A percentile compares a stretch with the other conserved stretches of the same genome.
These are phyloP conservation scores for Chionographis japonica DNA, from an alignment of 106 monocot species.

Conservation along the genomic window DNA sequence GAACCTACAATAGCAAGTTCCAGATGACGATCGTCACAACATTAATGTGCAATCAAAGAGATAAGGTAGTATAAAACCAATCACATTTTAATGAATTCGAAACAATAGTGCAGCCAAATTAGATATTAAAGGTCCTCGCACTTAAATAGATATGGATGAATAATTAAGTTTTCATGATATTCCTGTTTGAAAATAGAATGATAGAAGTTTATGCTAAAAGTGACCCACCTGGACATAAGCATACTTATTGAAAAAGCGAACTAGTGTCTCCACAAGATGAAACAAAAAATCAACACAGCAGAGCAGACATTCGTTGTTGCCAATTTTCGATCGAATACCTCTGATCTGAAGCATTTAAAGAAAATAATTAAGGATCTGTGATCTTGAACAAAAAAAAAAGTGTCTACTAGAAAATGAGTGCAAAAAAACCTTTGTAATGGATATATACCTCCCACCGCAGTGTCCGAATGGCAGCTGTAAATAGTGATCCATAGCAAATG, in stretches of 20 bases:
- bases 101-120: too few relatives aligned
- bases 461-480: slow-evolving; percentile 95
- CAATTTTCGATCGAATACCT: slow-evolving; percentile 90
- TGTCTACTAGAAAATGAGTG: background rate
- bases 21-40: too few relatives aligned
- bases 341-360: slow-evolving; percentile 57
- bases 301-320: slow-evolving; percentile 92
- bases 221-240: slow-evolving; percentile 90
- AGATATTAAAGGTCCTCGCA: too few relatives aligned
- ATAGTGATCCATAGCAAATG: slow-evolving; percentile 99
- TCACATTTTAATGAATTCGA: too few relatives aligned
- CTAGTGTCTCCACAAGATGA: slow-evolving; percentile 94
- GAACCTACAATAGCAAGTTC: too few relatives aligned
- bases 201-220: background rate
- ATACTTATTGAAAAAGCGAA: slow-evolving; percentile 99
- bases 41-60: too few relatives aligned
- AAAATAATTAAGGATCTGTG: background rate
- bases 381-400: background rate
- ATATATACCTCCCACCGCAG: slow-evolving; percentile 84
- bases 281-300: slow-evolving; percentile 98
- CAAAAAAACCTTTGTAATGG: background rate
- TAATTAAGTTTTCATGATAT: too few relatives aligned
- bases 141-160: too few relatives aligned
- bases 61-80: too few relatives aligned
- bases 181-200: background rate